Conservation (phyloP, 148 eudicot species). For the Selenicereus undatus region DNA sequence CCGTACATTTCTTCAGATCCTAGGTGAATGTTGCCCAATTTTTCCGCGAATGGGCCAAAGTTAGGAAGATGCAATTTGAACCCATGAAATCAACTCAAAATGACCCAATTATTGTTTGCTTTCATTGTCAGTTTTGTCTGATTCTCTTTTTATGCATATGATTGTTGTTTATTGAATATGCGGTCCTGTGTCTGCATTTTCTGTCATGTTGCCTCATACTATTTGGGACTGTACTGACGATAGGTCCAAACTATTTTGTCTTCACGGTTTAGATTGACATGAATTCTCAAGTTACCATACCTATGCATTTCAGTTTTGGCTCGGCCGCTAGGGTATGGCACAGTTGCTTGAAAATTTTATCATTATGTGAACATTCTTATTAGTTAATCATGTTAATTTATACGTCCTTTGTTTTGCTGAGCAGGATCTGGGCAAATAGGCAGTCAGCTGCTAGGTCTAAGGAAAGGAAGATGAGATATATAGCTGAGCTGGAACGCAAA, state of each 20-base stretch:
- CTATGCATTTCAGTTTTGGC: not conserved
- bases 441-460: constrained; percentile 87
- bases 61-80: not conserved
- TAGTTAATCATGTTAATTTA: not conserved
- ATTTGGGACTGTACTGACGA: not conserved
- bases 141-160: not conserved
- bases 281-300: not conserved
- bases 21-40: not conserved
- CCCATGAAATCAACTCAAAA: not conserved
- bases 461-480: constrained; percentile 85
- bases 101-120: not conserved
- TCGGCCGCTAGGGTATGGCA: not conserved
- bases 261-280: not conserved
- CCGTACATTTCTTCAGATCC: not conserved
- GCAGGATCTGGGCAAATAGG: constrained; percentile 81
- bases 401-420: constrained; percentile 7
- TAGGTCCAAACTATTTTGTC: not conserved
- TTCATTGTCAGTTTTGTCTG: not conserved
- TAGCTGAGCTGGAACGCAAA: constrained; percentile 77
- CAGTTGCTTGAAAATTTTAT: not conserved
- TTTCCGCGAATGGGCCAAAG: not conserved
- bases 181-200: not conserved
- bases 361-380: not conserved
- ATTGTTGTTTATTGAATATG: not conserved
- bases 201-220: not conserved